Conservation (phyloP, 2,329 filamentous ascomycete species). For the Aspergillus intermedius region DNA sequence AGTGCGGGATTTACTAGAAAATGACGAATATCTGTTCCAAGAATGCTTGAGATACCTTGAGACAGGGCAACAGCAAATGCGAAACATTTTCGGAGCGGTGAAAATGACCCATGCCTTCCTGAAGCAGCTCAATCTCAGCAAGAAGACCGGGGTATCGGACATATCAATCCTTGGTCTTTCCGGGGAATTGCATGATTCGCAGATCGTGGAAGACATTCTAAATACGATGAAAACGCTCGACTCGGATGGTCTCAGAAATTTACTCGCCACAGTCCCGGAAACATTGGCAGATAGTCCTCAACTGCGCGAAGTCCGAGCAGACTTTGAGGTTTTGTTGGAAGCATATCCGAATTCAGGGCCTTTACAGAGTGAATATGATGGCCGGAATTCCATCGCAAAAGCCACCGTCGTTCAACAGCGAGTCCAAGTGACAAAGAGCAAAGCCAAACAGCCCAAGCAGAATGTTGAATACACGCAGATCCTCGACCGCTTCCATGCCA, state of each 20-base stretch:
- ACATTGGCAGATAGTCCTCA: conserved; percentile 25
- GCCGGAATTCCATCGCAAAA: conserved; percentile 52
- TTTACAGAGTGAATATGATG: conserved; percentile 68
- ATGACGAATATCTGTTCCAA: conserved; percentile 43
- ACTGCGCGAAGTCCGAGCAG: conserved; percentile 39
- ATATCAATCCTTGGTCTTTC: conserved; percentile 38
- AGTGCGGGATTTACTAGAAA: conserved; percentile 44
- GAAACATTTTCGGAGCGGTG: conserved; percentile 28
- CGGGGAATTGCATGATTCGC: conserved; percentile 48
- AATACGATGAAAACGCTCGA: conserved; percentile 46
- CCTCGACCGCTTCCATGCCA: conserved; percentile 42
- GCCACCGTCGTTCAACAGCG: conserved; percentile 57
- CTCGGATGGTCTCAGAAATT: conserved; percentile 41
- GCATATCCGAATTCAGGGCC: conserved; percentile 43
- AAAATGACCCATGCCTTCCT: conserved; percentile 21
- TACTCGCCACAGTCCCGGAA: conserved; percentile 36
- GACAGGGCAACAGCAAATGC: conserved; percentile 35
- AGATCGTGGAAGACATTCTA: conserved; percentile 48
- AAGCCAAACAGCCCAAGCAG: conserved; percentile 47
- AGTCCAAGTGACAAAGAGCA: conserved; percentile 52
- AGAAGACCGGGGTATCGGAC: conserved; percentile 28
- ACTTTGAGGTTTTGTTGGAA: conserved; percentile 44
- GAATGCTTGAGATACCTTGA: conserved; percentile 34
- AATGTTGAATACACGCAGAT: conserved; percentile 51
- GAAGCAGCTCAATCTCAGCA: conserved; percentile 22